Conservation (phyloP, 2,329 filamentous ascomycete species). For the Aspergillus chevalieri region DNA sequence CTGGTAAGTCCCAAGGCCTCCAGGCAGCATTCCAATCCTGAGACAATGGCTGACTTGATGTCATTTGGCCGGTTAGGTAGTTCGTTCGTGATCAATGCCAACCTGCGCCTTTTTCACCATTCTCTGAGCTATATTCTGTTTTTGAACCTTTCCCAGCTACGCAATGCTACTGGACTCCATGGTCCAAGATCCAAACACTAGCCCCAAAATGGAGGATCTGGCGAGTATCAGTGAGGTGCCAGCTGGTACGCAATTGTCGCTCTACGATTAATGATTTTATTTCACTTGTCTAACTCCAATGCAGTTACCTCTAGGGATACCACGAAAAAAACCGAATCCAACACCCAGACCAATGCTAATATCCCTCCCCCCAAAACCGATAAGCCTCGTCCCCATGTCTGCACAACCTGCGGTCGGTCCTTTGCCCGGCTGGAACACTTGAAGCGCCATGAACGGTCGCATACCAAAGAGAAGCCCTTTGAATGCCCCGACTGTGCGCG, state of each 20-base stretch:
- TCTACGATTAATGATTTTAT: neutral
- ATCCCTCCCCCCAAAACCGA: conserved; percentile 83
- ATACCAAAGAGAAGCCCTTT: conserved; percentile 98
- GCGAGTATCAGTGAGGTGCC: conserved; percentile 38
- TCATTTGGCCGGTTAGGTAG: neutral
- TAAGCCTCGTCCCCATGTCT: conserved; percentile 92
- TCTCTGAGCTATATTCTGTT: neutral
- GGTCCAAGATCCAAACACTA: conserved; percentile 31
- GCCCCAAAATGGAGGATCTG: conserved; percentile 32
- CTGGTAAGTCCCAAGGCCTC: neutral
- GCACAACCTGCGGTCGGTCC: conserved; percentile 80
- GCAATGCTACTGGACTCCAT: conserved; percentile 33
- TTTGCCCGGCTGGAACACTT: conserved; percentile 94
- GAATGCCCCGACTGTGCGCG: conserved; percentile 90
- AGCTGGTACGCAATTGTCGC: conserved; percentile 29
- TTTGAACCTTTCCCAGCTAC: neutral
- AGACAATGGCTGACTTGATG: neutral
- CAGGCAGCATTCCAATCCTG: neutral
- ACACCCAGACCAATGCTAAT: conserved; percentile 24
- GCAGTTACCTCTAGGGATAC: conserved; percentile 21
- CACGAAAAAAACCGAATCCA: conserved; percentile 26
- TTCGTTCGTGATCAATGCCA: neutral
- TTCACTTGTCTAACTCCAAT: conserved; percentile 6
- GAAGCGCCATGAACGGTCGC: conserved; percentile 95
- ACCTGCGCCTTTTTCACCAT: neutral